Evolutionary conservation across 2,329 filamentous ascomycete genomes (phyloP).

Genomic region (Cytospora chrysosperma): DNA sequence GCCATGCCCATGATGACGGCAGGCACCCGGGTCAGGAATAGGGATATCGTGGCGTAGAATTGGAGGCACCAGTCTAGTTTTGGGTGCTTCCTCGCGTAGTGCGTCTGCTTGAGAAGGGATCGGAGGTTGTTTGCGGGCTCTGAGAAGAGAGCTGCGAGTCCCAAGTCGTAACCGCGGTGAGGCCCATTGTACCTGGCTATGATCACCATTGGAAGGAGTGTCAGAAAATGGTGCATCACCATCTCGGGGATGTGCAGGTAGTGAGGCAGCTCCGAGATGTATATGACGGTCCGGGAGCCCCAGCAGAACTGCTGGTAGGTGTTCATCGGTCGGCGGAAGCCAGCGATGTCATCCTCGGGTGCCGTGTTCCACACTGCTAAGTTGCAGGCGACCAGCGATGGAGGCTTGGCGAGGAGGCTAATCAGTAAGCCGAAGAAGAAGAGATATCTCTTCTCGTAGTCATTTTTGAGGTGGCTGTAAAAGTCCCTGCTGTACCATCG

Average conservation of each 20-base stretch:
- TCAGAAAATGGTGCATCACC: conserved; percentile 27
- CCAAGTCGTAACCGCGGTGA: conserved; percentile 26
- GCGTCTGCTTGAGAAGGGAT: conserved; percentile 24
- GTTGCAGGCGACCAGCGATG: conserved; percentile 24
- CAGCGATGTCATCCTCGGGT: conserved; percentile 27
- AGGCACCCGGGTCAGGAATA: conserved; percentile 14
- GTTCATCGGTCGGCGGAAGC: conserved; percentile 25
- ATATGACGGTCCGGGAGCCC: conserved; percentile 27
- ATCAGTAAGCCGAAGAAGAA: conserved; percentile 26
- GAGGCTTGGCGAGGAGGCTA: conserved; percentile 26
- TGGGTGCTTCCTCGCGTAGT: conserved; percentile 7
- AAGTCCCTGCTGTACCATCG: conserved; percentile 21
- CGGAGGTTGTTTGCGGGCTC: conserved; percentile 25
- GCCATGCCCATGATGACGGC: conserved; percentile 5
- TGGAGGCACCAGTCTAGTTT: conserved; percentile 11
- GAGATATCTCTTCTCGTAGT: conserved; percentile 23
- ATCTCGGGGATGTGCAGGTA: conserved; percentile 26
- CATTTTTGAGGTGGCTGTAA: conserved; percentile 22
- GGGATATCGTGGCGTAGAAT: conserved; percentile 7
- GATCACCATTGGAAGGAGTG: conserved; percentile 24
- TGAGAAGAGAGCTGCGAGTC: conserved; percentile 25
- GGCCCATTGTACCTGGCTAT: conserved; percentile 25
- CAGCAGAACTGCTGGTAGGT: conserved; percentile 28
- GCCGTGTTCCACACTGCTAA: conserved; percentile 25
- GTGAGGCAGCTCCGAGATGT: conserved; percentile 27